Conservation (phyloP, 2,329 filamentous ascomycete species). For the Nothophoma quercina region DNA sequence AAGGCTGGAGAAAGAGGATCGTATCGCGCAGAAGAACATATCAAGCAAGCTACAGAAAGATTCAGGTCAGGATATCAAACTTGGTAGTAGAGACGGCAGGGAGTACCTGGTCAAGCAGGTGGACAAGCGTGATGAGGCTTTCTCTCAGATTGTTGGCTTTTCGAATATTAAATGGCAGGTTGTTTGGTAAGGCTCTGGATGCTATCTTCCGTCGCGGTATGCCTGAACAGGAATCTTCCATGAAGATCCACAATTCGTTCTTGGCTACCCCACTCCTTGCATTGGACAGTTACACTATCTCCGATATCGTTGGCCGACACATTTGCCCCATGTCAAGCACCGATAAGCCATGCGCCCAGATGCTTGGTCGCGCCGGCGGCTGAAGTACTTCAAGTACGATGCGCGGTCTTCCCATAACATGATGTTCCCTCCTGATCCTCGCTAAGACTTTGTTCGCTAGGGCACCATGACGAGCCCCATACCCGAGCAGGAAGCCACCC, state of each 20-base stretch:
- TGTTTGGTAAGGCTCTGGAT: slow-evolving; percentile 29
- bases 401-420: background rate
- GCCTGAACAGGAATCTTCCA: background rate
- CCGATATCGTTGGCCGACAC: slow-evolving; percentile 17
- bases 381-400: background rate
- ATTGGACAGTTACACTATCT: slow-evolving; percentile 7
- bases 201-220: background rate
- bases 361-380: slow-evolving; percentile 11
- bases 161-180: slow-evolving; percentile 40
- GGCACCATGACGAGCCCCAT: background rate
- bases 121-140: slow-evolving; percentile 38
- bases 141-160: slow-evolving; percentile 43
- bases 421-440: background rate
- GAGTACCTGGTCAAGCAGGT: slow-evolving; percentile 30
- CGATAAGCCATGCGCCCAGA: slow-evolving; percentile 16
- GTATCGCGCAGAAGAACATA: slow-evolving; percentile 28
- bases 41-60: slow-evolving; percentile 24
- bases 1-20: slow-evolving; percentile 36
- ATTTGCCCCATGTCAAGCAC: slow-evolving; percentile 1
- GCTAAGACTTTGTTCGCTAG: background rate
- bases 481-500: background rate
- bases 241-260: slow-evolving; percentile 3
- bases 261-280: slow-evolving; percentile 12
- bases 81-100: slow-evolving; percentile 17
- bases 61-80: slow-evolving; percentile 32